Evolutionary conservation across 2,329 filamentous ascomycete genomes (phyloP).

Genomic region (Incumbomyces lentus): DNA sequence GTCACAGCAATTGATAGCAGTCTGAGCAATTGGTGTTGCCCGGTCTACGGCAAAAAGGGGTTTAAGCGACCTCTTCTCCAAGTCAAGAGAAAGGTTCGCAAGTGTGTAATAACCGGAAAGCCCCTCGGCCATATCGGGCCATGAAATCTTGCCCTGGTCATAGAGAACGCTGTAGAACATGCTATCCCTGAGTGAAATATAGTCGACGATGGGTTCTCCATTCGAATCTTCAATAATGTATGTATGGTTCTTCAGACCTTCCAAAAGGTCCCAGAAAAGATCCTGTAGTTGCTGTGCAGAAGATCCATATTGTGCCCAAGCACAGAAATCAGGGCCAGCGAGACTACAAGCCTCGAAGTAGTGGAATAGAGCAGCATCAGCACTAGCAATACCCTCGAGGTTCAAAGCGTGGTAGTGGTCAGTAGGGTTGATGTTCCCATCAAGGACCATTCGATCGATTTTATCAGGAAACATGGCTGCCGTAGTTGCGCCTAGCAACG

Average conservation of each 20-base stretch:
- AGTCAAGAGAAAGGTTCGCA: too few relatives aligned
- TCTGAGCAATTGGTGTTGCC: neutral
- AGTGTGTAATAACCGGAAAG: neutral
- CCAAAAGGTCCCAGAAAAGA: neutral
- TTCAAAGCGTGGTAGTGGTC: slow-evolving; percentile 6
- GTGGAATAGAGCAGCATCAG: neutral
- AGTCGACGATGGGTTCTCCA: neutral
- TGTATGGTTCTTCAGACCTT: neutral
- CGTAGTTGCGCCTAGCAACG: slow-evolving; percentile 25
- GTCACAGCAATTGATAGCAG: slow-evolving; percentile 2
- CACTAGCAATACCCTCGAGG: neutral
- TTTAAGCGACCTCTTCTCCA: neutral
- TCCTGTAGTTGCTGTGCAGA: neutral
- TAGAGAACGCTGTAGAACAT: neutral
- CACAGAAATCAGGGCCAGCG: neutral
- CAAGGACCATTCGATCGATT: slow-evolving; percentile 29
- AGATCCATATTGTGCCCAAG: neutral
- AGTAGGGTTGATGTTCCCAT: slow-evolving; percentile 16
- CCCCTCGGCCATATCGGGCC: neutral
- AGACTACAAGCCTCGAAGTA: neutral
- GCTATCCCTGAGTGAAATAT: neutral
- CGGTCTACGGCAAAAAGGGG: neutral
- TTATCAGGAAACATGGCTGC: slow-evolving; percentile 32
- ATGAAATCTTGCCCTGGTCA: neutral
- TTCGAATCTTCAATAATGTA: neutral